phyloP scores from a whole-genome alignment of 805 yeast species.

The Cyberlindnera amylophila region DNA sequence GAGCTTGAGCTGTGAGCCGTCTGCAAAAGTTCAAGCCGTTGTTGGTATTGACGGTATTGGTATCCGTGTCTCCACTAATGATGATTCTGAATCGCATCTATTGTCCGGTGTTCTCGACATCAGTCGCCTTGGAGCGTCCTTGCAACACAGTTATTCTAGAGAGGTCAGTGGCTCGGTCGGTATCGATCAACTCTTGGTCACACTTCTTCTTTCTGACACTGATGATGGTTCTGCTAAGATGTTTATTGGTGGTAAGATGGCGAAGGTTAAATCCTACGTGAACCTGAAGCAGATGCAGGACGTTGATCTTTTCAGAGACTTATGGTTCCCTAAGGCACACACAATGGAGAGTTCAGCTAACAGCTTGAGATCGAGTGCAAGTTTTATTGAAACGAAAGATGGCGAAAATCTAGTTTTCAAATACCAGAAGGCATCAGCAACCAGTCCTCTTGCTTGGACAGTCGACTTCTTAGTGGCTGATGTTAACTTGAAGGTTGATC shows the following conservation, averaged over 20 bases:
- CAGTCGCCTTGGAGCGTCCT: constrained; percentile 58
- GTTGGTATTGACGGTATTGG: constrained; percentile 70
- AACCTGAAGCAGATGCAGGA: constrained; percentile 87
- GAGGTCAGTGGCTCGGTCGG: constrained; percentile 75
- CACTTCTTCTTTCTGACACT: constrained; percentile 44
- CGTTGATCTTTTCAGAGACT: constrained; percentile 72
- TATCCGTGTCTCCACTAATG: constrained; percentile 51
- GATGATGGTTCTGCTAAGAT: constrained; percentile 37
- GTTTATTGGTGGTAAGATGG: constrained; percentile 47
- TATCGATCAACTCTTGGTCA: constrained; percentile 43
- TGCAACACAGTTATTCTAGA: constrained; percentile 89
- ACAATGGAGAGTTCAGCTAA: constrained; percentile 2
- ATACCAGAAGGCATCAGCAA: constrained; percentile 54
- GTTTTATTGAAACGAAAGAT: constrained; percentile 1
- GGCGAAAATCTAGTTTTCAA: constrained; percentile 34
- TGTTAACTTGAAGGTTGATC: constrained; percentile 56
- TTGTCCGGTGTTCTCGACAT: constrained; percentile 45
- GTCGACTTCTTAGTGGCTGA: constrained; percentile 53
- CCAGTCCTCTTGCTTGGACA: constrained; percentile 73
- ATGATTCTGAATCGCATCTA: constrained; percentile 36
- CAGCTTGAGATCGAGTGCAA: constrained; percentile 23
- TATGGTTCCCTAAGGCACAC: constrained; percentile 57
- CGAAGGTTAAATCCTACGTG: constrained; percentile 56
- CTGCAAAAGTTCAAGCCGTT: constrained; percentile 86
- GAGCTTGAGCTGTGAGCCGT: constrained; percentile 86